phyloP scores from a whole-genome alignment of 192 early-diverging fungal species.

The Backusella parvicylindrica region DNA sequence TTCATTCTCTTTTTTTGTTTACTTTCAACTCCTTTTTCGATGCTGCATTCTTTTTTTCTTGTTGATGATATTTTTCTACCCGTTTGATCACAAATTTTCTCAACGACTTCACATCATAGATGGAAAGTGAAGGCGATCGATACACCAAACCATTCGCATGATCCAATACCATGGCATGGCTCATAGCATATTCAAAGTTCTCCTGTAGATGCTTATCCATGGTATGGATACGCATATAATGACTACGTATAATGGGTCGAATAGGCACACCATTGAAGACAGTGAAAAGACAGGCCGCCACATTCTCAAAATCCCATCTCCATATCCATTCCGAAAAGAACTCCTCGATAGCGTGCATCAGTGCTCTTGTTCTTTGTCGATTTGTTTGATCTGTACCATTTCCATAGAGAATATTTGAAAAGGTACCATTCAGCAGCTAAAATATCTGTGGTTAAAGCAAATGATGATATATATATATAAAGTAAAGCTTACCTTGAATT shows the following conservation, averaged over 20 bases:
- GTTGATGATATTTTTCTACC: background rate
- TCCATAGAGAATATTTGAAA: constrained; percentile 22
- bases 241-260: constrained; percentile 21
- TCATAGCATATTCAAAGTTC: constrained; percentile 4
- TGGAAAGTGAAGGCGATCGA: constrained; percentile 16
- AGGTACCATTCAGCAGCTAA: constrained; percentile 42
- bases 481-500: constrained; percentile 41
- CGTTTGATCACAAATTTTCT: constrained; percentile 27
- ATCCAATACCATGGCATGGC: constrained; percentile 25
- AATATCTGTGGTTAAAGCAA: too few relatives aligned
- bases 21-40: constrained; percentile 19
- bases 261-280: constrained; percentile 35
- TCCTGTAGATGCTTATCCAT: constrained; percentile 8
- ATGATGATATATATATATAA: constrained; percentile 20
- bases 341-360: constrained; percentile 47
- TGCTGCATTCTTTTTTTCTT: background rate
- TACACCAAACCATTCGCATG: constrained; percentile 25
- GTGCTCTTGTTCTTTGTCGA: constrained; percentile 22
- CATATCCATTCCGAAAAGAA: constrained; percentile 60
- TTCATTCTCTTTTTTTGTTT: background rate
- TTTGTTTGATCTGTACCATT: constrained; percentile 19
- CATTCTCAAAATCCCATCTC: constrained; percentile 53
- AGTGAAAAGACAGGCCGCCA: constrained; percentile 23
- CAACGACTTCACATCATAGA: constrained; percentile 19
- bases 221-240: constrained; percentile 24